Percentiles rank a stretch among this genome's conserved stretches.
phyloP scores from a whole-genome alignment of 768 basidiomycete species.

The Holtermannia corniformis region DNA sequence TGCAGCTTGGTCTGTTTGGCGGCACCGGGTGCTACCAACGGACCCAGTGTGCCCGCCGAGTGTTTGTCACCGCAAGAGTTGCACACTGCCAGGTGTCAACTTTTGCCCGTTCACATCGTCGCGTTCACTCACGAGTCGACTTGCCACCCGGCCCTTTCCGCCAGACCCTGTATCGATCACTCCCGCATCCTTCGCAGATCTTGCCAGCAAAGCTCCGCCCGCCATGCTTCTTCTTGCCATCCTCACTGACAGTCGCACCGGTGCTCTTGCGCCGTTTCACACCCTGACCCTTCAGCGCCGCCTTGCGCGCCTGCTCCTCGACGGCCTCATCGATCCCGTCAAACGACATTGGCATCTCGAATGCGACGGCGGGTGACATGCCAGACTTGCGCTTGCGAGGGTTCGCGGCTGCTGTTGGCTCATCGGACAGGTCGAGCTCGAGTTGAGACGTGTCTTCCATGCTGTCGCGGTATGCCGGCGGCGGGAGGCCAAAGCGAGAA shows the following conservation, averaged over 20 bases:
- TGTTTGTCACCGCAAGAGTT: slow-evolving; percentile 27
- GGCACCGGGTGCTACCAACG: neutral
- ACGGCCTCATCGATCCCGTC: slow-evolving; percentile 30
- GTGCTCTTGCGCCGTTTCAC: neutral
- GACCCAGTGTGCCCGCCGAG: slow-evolving; percentile 14
- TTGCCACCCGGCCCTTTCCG: slow-evolving; percentile 25
- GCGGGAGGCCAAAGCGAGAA: neutral
- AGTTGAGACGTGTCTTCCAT: neutral
- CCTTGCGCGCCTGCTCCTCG: slow-evolving; percentile 14
- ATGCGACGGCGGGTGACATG: slow-evolving; percentile 18
- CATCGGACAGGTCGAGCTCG: neutral
- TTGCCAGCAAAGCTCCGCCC: slow-evolving; percentile 12
- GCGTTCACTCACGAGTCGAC: slow-evolving; percentile 24
- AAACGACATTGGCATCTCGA: slow-evolving; percentile 30
- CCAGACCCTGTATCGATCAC: slow-evolving; percentile 22
- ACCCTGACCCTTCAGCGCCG: neutral
- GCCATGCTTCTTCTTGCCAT: slow-evolving; percentile 6
- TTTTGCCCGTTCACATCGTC: neutral
- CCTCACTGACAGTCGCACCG: slow-evolving; percentile 1
- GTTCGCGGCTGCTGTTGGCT: neutral
- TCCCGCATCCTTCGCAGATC: slow-evolving; percentile 29
- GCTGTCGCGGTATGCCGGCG: neutral
- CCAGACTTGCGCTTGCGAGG: slow-evolving; percentile 4
- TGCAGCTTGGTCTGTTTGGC: neutral
- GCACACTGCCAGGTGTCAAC: slow-evolving; percentile 15